Base-by-base conservation (phyloP, 768 basidiomycete genomes). In the Suillus ampliporus region DNA sequence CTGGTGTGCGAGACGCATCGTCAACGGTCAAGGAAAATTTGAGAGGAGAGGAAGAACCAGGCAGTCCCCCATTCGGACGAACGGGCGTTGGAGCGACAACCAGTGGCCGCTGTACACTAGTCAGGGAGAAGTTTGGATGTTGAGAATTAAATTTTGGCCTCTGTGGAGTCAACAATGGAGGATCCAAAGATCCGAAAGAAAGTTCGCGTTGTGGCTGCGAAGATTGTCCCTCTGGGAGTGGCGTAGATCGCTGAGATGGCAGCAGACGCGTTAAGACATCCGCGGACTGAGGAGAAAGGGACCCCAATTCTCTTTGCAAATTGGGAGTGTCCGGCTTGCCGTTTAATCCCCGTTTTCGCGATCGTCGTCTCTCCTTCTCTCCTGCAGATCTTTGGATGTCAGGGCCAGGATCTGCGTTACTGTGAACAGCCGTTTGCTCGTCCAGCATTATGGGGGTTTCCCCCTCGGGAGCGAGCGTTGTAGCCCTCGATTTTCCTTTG, bases 261-360 rank as follows among this genome's bases (percentile, higher is more conserved):
- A 80, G 64, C 37, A 83, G 67, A 60, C 76, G 77, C n/a, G 72
- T 71, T 37, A 85, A 77, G 43, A 82, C 66, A 58, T 70, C 72
- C 43, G 76, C 75, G 47, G 90, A 89, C 15, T 79, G 77, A 2
- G 89, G 88, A n/a, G 89, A 89, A 43, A 89, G 72, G 21, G 86
- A 86, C 17, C 82, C 79, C 31, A 87, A 72, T 70, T 83, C 82
- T 61, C 83, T 78, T 50, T 74, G 71, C 31, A 68, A 74, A 48
- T 70, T 57, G 51, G 35, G 15, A 50, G 52, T 23, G 26, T 43
- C 58, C 13, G n/a, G 58, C 23, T 60, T 54, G 15, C 38, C 57
- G 19, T 51, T 60, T 10, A 86, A 70, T 68, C 81, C 80, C 62
- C 81, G 75, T 52, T 73, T 70, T 60, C 70, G 72, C 51, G 71